A percentile compares a stretch with the other conserved stretches of the same genome.
Evolutionary conservation across 2,329 filamentous ascomycete genomes (phyloP).

Genomic region (Stagonosporopsis vannaccii): DNA sequence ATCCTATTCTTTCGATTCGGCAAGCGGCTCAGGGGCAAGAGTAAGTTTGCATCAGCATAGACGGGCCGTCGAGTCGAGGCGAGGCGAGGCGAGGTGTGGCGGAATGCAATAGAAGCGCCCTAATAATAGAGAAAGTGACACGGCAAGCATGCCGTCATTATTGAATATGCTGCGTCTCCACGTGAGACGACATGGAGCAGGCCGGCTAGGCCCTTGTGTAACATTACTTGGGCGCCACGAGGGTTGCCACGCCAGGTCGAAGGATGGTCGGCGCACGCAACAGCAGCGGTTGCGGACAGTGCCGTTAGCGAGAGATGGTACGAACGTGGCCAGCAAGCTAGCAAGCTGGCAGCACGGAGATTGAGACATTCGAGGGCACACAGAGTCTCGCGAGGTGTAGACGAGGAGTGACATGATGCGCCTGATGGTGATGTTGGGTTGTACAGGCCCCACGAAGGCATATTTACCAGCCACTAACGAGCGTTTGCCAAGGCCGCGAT

Average conservation of each 20-base stretch:
- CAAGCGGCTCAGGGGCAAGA: constrained; percentile 56
- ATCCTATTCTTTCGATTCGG: constrained; percentile 60
- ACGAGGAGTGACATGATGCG: constrained; percentile 23
- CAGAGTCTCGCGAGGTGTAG: constrained; percentile 30
- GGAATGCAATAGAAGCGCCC: constrained; percentile 24
- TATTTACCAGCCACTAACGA: constrained; percentile 25
- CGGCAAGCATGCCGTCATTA: constrained; percentile 43
- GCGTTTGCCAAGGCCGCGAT: constrained; percentile 30
- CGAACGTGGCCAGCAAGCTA: constrained; percentile 38
- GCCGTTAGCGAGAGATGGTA: constrained; percentile 32
- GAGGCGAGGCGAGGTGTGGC: constrained; percentile 14
- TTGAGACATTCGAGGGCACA: constrained; percentile 28
- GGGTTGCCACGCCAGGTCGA: constrained; percentile 44
- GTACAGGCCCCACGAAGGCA: constrained; percentile 35
- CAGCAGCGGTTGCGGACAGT: constrained; percentile 33
- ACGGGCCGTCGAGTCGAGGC: constrained; percentile 18
- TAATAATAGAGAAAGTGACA: constrained; percentile 48
- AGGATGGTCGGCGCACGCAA: constrained; percentile 33
- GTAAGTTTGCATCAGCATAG: constrained; percentile 55
- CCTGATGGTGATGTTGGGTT: constrained; percentile 32
- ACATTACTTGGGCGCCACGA: constrained; percentile 45
- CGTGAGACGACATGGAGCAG: constrained; percentile 48
- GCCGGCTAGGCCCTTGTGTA: constrained; percentile 38
- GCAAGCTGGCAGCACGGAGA: constrained; percentile 27
- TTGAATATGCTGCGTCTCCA: constrained; percentile 39